Conservation (phyloP, 495 filamentous ascomycete genomes). For the Hypoxylon trugodes region DNA sequence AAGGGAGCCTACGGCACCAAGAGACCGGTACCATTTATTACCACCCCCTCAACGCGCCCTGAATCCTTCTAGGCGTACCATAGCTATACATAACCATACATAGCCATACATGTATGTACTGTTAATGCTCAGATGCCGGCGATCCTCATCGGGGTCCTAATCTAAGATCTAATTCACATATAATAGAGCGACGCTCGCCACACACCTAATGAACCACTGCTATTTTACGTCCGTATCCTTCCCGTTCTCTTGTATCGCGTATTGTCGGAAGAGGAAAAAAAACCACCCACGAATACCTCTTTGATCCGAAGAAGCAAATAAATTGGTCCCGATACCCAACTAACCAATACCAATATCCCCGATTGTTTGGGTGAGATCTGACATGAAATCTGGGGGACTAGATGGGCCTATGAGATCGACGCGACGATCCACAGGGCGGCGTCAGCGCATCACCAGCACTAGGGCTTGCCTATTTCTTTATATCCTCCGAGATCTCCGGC, state of each 20-base stretch:
- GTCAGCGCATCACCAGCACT: constrained; percentile 22
- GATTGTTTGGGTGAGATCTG: constrained; percentile 37
- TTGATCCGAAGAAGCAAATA: constrained; percentile 12
- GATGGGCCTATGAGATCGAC: constrained; percentile 41
- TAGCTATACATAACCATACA: too few relatives aligned
- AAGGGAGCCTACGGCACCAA: constrained; percentile 39
- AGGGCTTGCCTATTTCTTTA: constrained; percentile 14
- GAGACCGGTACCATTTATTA: constrained; percentile 32
- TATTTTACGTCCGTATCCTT: constrained; percentile 38
- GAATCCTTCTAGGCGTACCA: constrained; percentile 10
- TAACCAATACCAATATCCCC: constrained; percentile 33
- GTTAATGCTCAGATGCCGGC: constrained; percentile 23
- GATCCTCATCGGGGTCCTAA: constrained; percentile 20
- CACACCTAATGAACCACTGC: constrained; percentile 17
- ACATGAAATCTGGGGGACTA: constrained; percentile 39
- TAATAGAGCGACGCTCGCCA: constrained; percentile 32
- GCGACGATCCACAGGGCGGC: constrained; percentile 37
- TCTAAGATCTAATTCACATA: constrained; percentile 24
- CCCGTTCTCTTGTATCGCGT: constrained; percentile 3
- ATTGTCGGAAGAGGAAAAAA: too few relatives aligned
- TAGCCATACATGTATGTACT: constrained; percentile 27
- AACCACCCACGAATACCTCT: constrained; percentile 1
- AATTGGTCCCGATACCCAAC: constrained; percentile 21
- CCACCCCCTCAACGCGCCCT: constrained; percentile 25
- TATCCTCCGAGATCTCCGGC: constrained; percentile 9